Evolutionary conservation across 257 asterid genomes (phyloP), one percentile per base, ranked within the genome.

Genomic region (Ballota nigra): DNA sequence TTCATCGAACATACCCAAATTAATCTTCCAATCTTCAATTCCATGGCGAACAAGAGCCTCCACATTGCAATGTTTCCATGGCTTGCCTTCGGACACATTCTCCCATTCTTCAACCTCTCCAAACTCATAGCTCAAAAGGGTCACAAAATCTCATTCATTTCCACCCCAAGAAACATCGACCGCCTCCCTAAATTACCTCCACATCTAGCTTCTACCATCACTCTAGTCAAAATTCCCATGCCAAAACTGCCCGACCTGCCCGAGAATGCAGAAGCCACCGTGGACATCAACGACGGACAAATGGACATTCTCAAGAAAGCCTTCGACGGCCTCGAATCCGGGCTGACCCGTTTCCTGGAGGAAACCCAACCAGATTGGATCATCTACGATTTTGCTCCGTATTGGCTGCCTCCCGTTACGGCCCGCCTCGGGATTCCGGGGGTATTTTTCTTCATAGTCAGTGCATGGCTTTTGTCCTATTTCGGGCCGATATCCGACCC

Each of bases 31-130:
- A 1, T 33, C 38, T 5, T 4, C n/a, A n/a, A n/a, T n/a, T 33
- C 38, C 9, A 66, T 74, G 78, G 68, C 78, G 38, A 20, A 15
- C n/a, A 34, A 51, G 6, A 36, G 7, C 18, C 74, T 88, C 3
- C 88, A 86, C 74, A 36, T 88, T 11, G 88, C 60, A 0, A 66
- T 88, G 88, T 80, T 81, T 65, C 92, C 96, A 58, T 86, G 96
- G 96, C 77, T 88, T 0, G 92, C 86, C 64, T 86, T 89, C 53
- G 91, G 94, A 11, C 94, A 85, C 78, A 82, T 89, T 16, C 74
- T 82, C 5, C 96, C 92, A 13, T 84, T 0, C 76, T 33, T 79
- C 19, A 82, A 81, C 34, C 86, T 86, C 24, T 69, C 92, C 72
- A 88, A 86, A 77, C 71, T 70, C 78, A 57, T 84, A 0, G 88